Base-by-base conservation (phyloP, 306 rosid species). In the Calophaca sinica region DNA sequence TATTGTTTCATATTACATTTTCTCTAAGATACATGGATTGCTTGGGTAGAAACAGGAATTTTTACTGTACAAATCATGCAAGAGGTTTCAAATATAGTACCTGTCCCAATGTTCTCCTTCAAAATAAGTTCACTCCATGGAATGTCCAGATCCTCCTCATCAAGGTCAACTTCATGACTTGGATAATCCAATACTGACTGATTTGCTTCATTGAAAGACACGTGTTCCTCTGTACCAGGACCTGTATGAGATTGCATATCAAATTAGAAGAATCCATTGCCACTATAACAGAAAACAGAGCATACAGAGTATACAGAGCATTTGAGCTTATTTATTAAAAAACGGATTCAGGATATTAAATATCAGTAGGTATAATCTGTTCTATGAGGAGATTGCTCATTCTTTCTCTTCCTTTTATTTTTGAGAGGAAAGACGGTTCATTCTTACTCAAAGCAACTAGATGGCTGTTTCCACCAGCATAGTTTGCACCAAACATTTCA, bases 61-160 rank as follows among this genome's bases (percentile, higher is more conserved):
- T 26, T 20, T 20, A 20, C 26, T 9, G 66, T 62, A 33, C 58
- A 49, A 46, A 76, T 55, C 39, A 63, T 35, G 57, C 46, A 69
- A 9, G 9, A 66, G 35, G 51, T 42, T 59, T 75, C 61, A 70
- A 42, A 76, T 57, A 66, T 5, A 58, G 32, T 79, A 94, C 98
- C 98, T 83, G 94, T 88, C 79, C 98, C 98, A 45, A 94, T 91
- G 86, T 75, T 83, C 76, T 91, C 91, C 84, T 88, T 94, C 61
- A 94, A 20, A 78, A 71, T 77, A 81, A 94, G 90, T 54, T 91
- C 98, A 58, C 70, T 70, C 97, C 96, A 94, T 6, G 88, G 89
- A 79, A 94, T 91, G 79, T 83, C 86, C 71, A 94, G 85, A 78
- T 89, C 91, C 66, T 88, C 97, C 46, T 86, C 63, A 42, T 76